Conservation (phyloP, 1,284 basidiomycete genomes). For the Trichosporon inkin region DNA sequence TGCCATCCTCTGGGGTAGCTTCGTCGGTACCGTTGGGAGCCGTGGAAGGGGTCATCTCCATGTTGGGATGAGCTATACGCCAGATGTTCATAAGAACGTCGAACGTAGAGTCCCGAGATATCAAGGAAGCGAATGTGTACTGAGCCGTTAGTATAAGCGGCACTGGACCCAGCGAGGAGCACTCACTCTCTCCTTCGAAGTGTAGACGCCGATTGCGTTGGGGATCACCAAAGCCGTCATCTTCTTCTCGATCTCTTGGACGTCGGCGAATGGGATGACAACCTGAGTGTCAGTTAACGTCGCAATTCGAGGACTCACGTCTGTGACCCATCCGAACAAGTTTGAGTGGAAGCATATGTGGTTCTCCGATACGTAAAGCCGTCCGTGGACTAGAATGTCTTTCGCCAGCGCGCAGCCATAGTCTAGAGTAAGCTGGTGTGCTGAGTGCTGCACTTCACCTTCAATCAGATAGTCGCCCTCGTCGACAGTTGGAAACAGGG, state of each 20-base stretch:
- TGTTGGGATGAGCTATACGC: slow-evolving; percentile 80
- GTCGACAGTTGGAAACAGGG: slow-evolving; percentile 79
- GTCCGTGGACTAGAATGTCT: slow-evolving; percentile 93
- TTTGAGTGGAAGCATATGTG: slow-evolving; percentile 98
- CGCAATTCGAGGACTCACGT: slow-evolving; percentile 58
- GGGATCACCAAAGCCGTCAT: slow-evolving; percentile 99
- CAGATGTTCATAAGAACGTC: slow-evolving; percentile 97
- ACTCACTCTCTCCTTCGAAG: slow-evolving; percentile 58
- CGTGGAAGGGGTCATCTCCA: slow-evolving; percentile 41
- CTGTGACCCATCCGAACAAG: slow-evolving; percentile 98
- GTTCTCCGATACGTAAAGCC: slow-evolving; percentile 95
- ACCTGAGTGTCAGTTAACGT: slow-evolving; percentile 56
- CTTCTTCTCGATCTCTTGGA: slow-evolving; percentile 86
- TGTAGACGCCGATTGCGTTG: slow-evolving; percentile 90
- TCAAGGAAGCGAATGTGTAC: slow-evolving; percentile 93
- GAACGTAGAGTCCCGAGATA: slow-evolving; percentile 90
- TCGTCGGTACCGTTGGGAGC: slow-evolving; percentile 23
- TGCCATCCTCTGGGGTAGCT: slow-evolving; percentile 30
- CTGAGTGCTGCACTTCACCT: slow-evolving; percentile 56
- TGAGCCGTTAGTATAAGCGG: slow-evolving; percentile 47
- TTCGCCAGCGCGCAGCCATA: slow-evolving; percentile 95
- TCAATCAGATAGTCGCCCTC: slow-evolving; percentile 98
- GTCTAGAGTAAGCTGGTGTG: slow-evolving; percentile 56
- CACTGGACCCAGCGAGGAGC: neutral
- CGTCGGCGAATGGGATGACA: slow-evolving; percentile 85